Evolutionary conservation across 2,329 filamentous ascomycete species (phyloP), one percentile per base, ranked within the genome.

Genomic region (Exophiala phaeomuriformis): DNA sequence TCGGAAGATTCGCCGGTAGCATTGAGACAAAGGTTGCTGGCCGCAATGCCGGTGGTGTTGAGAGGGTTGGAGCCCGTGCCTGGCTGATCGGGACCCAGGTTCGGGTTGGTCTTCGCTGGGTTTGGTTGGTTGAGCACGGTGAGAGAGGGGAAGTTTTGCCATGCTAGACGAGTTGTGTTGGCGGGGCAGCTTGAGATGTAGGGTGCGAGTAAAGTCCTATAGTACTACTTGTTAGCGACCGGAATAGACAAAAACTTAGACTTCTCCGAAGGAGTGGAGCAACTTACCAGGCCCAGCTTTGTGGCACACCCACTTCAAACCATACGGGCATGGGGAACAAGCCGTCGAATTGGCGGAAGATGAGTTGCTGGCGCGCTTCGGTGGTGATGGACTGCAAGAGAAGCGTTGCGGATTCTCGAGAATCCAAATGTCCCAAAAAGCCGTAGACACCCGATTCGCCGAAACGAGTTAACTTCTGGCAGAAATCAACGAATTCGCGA

Each of bases 71-170:
- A 65, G 27, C 69, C 69, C 4, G 67, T 58, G 5, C 36, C 7
- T 53, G 59, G 51, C 29, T 56, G 32, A 19, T 33, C 8, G 4
- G 49, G 12, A 2, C 54, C 51, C 37, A 58, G 12, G 65, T 66
- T 27, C 62, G 43, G 0, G 68, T 59, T 9, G 79, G 66, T 5
- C 71, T 75, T 1, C 69, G 81, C 82, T 27, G 84, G 2, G 29
- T 45, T 45, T 6, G 88, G 83, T 66, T 91, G 84, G 71, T 91
- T 90, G 31, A 85, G 72, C 47, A 93, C 75, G 61, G 78, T 75
- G 10, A 93, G 72, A 0, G 79, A 77, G 0, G 88, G 88, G 72
- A 88, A 90, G 73, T 94, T 94, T 67, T 91, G 85, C 88, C 88
- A 94, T 28, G 82, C 78, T 31, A 94, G 74, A 4, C 86, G 81